Percentiles rank a stretch among this genome's conserved stretches.
Conservation (phyloP, 805 yeast species). For the Nakazawaea ishiwadae region DNA sequence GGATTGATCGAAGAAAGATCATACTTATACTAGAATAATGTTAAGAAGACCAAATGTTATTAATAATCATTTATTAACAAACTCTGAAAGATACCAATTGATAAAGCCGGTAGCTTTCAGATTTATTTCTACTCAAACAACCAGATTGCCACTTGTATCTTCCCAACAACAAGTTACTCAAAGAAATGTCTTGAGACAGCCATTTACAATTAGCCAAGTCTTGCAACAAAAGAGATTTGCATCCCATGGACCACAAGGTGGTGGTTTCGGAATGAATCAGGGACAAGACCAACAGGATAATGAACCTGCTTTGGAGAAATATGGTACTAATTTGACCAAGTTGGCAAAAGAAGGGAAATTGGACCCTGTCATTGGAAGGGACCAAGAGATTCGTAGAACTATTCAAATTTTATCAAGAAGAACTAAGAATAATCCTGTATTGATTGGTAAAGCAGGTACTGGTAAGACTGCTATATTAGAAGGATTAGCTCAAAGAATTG, state of each 20-base stretch:
- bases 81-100: too few relatives aligned
- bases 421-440: conserved; percentile 92
- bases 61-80: not conserved
- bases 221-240: too few relatives aligned
- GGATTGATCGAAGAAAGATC: not conserved
- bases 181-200: not conserved
- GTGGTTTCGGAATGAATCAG: conserved; percentile 28
- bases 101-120: too few relatives aligned
- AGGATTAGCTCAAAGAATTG: conserved; percentile 91
- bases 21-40: not conserved
- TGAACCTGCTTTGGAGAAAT: conserved; percentile 77
- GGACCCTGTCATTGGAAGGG: conserved; percentile 97
- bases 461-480: conserved; percentile 98
- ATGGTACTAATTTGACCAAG: conserved; percentile 80
- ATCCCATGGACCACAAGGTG: conserved; percentile 9
- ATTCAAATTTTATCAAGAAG: conserved; percentile 88
- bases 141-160: not conserved
- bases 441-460: conserved; percentile 96
- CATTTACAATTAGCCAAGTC: too few relatives aligned
- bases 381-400: conserved; percentile 90
- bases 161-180: too few relatives aligned
- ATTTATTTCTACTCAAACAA: not conserved
- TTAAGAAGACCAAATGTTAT: not conserved
- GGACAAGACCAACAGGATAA: conserved; percentile 41
- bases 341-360: conserved; percentile 85